Percentiles rank a stretch among this genome's conserved stretches.
Evolutionary conservation across 1,139 yeast genomes (phyloP).

Genomic region (Pichiaceae sp.): DNA sequence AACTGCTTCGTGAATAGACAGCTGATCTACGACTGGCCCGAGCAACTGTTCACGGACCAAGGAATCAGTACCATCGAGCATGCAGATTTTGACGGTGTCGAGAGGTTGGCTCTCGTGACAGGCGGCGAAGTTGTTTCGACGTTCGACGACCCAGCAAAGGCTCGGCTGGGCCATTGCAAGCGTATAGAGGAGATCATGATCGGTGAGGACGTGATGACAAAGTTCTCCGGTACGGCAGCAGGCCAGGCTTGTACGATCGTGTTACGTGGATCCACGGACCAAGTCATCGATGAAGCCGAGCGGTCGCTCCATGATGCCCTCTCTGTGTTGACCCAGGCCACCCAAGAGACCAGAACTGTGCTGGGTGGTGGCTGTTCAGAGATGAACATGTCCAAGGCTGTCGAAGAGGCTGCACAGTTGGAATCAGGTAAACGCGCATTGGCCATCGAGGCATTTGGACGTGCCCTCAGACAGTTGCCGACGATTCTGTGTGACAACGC

Average conservation of each 20-base stretch:
- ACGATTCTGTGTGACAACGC: constrained; percentile 95
- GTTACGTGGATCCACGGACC: constrained; percentile 94
- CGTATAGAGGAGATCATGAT: constrained; percentile 82
- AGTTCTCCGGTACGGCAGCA: constrained; percentile 89
- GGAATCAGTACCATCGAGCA: constrained; percentile 91
- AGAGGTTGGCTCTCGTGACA: constrained; percentile 89
- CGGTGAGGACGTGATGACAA: constrained; percentile 82
- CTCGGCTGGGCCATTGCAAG: constrained; percentile 83
- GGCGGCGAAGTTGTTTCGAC: constrained; percentile 99
- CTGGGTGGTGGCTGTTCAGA: constrained; percentile 98
- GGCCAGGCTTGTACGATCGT: constrained; percentile 97
- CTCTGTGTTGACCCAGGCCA: constrained; percentile 91
- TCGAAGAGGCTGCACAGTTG: constrained; percentile 89
- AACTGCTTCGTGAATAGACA: constrained; percentile 93
- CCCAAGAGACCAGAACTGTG: constrained; percentile 88
- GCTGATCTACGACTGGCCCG: constrained; percentile 96
- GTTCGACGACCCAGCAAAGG: constrained; percentile 84
- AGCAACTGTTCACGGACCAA: constrained; percentile 83
- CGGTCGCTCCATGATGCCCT: constrained; percentile 96
- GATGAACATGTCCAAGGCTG: constrained; percentile 97
- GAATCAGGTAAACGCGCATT: constrained; percentile 89
- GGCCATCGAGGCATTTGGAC: constrained; percentile 92
- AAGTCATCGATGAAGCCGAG: constrained; percentile 93
- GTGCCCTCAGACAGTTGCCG: constrained; percentile 91
- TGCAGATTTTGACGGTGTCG: constrained; percentile 98